These are phyloP conservation scores for Cyclotella atomus DNA, from an alignment of 108 stramenopile species.

Conservation along the genomic window DNA sequence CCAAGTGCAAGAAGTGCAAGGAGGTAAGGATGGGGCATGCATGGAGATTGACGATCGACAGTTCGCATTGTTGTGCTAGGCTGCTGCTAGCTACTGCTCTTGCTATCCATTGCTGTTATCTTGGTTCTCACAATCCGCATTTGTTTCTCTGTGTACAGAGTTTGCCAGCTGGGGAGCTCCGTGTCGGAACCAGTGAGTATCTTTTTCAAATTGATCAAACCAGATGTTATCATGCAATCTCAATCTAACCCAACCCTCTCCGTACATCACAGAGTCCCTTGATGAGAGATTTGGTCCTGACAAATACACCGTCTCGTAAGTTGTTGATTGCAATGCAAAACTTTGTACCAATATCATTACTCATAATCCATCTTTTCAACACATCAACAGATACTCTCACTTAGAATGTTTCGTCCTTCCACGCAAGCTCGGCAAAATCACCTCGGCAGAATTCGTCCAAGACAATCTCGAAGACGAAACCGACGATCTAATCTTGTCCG, in stretches of 20 bases:
- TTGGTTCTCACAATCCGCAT: neutral
- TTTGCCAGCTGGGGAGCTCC: conserved; percentile 60
- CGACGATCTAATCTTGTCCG: conserved; percentile 33
- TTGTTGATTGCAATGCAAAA: neutral
- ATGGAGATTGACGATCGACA: neutral
- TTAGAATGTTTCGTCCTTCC: conserved; percentile 65
- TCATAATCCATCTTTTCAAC: neutral
- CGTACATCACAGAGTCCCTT: neutral
- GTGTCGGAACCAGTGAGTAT: conserved; percentile 46
- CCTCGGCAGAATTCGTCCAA: conserved; percentile 52
- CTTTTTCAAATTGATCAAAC: neutral
- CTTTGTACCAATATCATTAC: neutral
- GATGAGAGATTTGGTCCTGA: neutral
- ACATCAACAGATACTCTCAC: conserved; percentile 40
- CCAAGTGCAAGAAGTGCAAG: conserved; percentile 81
- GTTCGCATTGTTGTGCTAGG: neutral
- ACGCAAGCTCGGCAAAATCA: conserved; percentile 42
- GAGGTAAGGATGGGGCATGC: conserved; percentile 51
- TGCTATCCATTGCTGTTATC: neutral
- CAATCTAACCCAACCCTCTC: neutral
- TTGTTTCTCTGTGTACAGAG: neutral
- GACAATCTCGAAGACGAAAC: conserved; percentile 56
- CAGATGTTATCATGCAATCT: neutral
- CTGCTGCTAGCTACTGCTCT: neutral
- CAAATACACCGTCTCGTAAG: neutral